Evolutionary conservation across 2,329 filamentous ascomycete genomes (phyloP).

Genomic region (Fusarium circinatum): DNA sequence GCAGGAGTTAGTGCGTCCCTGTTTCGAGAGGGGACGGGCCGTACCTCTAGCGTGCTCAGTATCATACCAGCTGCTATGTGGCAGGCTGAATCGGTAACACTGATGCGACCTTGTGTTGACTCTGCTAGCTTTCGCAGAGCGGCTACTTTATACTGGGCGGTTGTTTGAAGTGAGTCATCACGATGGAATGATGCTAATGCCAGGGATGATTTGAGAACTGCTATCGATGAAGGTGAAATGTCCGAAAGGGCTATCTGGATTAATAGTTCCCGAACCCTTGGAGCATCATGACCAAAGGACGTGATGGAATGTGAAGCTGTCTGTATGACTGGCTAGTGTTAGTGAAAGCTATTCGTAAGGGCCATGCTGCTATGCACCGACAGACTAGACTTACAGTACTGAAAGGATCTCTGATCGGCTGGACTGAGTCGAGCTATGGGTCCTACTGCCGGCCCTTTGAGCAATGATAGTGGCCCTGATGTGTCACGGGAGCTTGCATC

Average conservation of each 20-base stretch:
- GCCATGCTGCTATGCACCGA: rapidly evolving
- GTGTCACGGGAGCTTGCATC: rapidly evolving
- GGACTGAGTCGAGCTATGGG: slow-evolving; percentile 30
- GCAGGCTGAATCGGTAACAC: slow-evolving; percentile 3
- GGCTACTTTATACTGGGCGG: slow-evolving; percentile 6
- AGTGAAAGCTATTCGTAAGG: background rate
- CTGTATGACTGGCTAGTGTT: slow-evolving; percentile 12
- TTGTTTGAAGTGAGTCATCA: rapidly evolving
- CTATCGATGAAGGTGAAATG: background rate
- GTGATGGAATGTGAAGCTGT: slow-evolving; percentile 27
- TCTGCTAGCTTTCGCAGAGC: slow-evolving; percentile 18
- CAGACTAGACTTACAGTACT: slow-evolving; percentile 23
- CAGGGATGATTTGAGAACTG: slow-evolving; percentile 22
- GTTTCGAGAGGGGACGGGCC: rapidly evolving
- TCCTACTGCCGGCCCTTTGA: background rate
- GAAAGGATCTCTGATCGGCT: slow-evolving; percentile 8
- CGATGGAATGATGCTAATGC: slow-evolving; percentile 32
- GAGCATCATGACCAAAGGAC: slow-evolving; percentile 20
- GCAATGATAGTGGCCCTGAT: background rate
- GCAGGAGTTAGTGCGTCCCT: background rate
- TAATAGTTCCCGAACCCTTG: slow-evolving; percentile 8
- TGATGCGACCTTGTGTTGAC: background rate
- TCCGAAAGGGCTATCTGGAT: slow-evolving; percentile 32
- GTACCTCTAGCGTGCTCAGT: slow-evolving; percentile 28
- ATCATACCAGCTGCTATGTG: slow-evolving; percentile 38